Evolutionary conservation across 371 early-diverging fungal species (phyloP).

Genomic region (Furculomyces boomerangus): DNA sequence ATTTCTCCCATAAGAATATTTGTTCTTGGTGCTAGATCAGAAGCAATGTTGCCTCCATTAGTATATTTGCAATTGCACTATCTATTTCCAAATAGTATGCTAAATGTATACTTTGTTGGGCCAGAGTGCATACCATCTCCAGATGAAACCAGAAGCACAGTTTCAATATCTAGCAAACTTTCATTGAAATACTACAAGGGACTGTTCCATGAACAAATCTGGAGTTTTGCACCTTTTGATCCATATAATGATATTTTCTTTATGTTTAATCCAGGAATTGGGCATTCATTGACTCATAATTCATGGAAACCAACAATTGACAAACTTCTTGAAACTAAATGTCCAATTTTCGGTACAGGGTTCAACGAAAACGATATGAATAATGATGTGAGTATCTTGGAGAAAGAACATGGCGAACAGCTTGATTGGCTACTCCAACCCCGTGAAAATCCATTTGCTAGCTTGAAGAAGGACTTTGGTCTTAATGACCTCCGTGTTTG

Average conservation of each 20-base stretch:
- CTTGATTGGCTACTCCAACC: slow-evolving; percentile 65
- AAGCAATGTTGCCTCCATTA: slow-evolving; percentile 56
- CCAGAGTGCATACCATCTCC: slow-evolving; percentile 53
- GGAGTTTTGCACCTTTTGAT: slow-evolving; percentile 44
- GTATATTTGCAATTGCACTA: slow-evolving; percentile 60
- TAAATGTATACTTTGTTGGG: slow-evolving; percentile 67
- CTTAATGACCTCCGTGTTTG: slow-evolving; percentile 50
- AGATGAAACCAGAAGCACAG: slow-evolving; percentile 18
- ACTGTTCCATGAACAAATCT: slow-evolving; percentile 25
- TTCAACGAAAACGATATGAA: slow-evolving; percentile 51
- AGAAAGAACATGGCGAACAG: slow-evolving; percentile 30
- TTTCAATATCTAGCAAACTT: slow-evolving; percentile 20
- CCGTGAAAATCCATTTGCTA: slow-evolving; percentile 44
- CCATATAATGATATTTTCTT: slow-evolving; percentile 67
- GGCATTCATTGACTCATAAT: slow-evolving; percentile 36
- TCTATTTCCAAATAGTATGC: slow-evolving; percentile 52
- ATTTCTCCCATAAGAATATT: slow-evolving; percentile 40
- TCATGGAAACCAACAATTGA: slow-evolving; percentile 56
- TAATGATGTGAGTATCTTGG: slow-evolving; percentile 37
- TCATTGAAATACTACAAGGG: slow-evolving; percentile 25
- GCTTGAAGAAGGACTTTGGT: slow-evolving; percentile 57
- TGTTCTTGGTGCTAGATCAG: slow-evolving; percentile 59
- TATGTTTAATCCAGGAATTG: slow-evolving; percentile 63
- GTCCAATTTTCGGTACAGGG: slow-evolving; percentile 60
- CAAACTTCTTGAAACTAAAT: slow-evolving; percentile 56